Evolutionary conservation across 495 filamentous ascomycete species (phyloP), one percentile per base, ranked within the genome.

Genomic region (Trichocladium antarcticum): DNA sequence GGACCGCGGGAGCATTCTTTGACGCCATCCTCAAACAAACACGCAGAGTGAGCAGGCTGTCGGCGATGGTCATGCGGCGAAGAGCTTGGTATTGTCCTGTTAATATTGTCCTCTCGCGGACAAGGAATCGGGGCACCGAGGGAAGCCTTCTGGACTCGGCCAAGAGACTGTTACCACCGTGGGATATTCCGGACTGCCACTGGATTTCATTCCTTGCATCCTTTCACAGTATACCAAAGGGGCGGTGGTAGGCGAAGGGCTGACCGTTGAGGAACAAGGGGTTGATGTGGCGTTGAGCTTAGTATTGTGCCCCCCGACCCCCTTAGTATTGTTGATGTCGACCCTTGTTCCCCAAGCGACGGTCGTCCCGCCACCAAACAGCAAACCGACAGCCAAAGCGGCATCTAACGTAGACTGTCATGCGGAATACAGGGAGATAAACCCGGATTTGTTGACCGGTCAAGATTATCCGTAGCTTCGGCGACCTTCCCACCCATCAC

Each of bases 271-370:
- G 37, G 32, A 17, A 20, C 7, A 32, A 14, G 22, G 35, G 32
- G 12, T 20, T 37, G 43, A 28, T 38, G 43, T 46, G 56, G 51
- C 41, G 45, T 39, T 27, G 42, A 24, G 38, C 45, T 59, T 59
- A 56, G 47, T 56, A 56, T 58, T 59, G 56, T 61, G 11, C 20
- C 45, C 45, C 41, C 47, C 46, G 46, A 54, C 9, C 41, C 42
- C 55, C 53, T 61, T 63, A 55, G 45, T 61, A 63, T 63, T 63
- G 54, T 63, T 54, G 45, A 37, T 45, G 20, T 28, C 42, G 41
- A 16, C 27, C 45, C 49, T 53, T 49, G 50, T 37, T 28, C 11
- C 15, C 20, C 43, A 31, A 20, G 37, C 27, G 22, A 8, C 17
- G 17, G 14, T 34, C 45, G 31, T 2, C 37, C 38, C 36, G 5